These are phyloP conservation scores for Pinus albicaulis DNA, from an alignment of 75 land plant species.

Conservation along the genomic window DNA sequence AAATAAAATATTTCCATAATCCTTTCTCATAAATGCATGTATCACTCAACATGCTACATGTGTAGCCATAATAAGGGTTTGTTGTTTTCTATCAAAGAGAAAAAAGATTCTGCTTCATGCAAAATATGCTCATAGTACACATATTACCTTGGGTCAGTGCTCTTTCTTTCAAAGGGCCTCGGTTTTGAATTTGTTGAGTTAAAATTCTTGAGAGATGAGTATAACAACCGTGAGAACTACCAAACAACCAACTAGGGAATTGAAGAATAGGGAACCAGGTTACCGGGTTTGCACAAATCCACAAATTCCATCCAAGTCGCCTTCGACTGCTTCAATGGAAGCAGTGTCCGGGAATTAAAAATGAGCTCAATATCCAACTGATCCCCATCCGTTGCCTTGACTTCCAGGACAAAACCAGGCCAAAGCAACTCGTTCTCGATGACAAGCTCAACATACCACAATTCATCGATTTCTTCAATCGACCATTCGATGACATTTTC, in stretches of 20 bases:
- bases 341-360: constrained; percentile 18
- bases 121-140: too few species aligned
- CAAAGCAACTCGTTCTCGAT: constrained; percentile 23
- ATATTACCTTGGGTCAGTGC: too few species aligned
- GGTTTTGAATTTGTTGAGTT: constrained; percentile 71
- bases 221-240: constrained; percentile 87
- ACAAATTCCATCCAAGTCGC: constrained; percentile 68
- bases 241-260: constrained; percentile 88
- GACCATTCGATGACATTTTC: constrained; percentile 77
- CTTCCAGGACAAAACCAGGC: constrained; percentile 53
- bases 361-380: constrained; percentile 86
- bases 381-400: constrained; percentile 35
- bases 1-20: too few species aligned
- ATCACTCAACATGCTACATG: too few species aligned
- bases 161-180: constrained; percentile 10
- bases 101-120: too few species aligned
- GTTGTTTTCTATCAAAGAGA: too few species aligned
- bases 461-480: constrained; percentile 58
- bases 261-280: constrained; percentile 96
- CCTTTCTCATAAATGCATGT: too few species aligned
- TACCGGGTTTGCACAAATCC: constrained; percentile 96
- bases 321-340: constrained; percentile 5
- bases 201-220: constrained; percentile 78
- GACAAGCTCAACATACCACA: constrained; percentile 22
- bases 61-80: too few species aligned